Percentiles rank a stretch among this genome's conserved stretches.
Conservation (phyloP, 768 basidiomycete species). For the Psilocybe sp. region DNA sequence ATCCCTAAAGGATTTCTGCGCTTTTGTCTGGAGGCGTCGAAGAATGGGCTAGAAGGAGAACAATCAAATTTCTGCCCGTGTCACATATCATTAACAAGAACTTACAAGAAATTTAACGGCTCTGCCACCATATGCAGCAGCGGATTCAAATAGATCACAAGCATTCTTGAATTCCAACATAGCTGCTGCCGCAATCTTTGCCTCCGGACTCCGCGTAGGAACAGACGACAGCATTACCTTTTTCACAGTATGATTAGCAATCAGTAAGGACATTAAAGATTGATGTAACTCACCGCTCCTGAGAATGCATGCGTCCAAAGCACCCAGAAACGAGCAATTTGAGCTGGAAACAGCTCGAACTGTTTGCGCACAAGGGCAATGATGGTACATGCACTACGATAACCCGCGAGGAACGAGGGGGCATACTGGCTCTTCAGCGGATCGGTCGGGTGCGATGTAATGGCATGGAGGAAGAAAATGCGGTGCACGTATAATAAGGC, state of each 20-base stretch:
- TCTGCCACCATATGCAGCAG: conserved; percentile 61
- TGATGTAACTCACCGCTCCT: conserved; percentile 43
- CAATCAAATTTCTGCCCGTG: not conserved
- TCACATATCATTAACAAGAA: conserved; percentile 4
- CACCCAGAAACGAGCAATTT: conserved; percentile 68
- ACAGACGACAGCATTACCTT: conserved; percentile 78
- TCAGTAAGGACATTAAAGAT: conserved; percentile 1
- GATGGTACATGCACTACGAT: conserved; percentile 62
- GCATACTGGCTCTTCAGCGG: conserved; percentile 69
- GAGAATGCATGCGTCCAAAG: conserved; percentile 74
- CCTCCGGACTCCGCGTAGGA: conserved; percentile 65
- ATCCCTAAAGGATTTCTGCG: conserved; percentile 49
- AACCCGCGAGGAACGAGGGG: conserved; percentile 66
- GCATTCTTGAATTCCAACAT: conserved; percentile 62
- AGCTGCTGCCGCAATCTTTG: conserved; percentile 70
- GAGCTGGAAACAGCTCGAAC: conserved; percentile 49
- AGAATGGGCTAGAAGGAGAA: conserved; percentile 56
- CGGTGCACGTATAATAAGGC: conserved; percentile 75
- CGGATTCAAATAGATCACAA: conserved; percentile 61
- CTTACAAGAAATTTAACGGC: conserved; percentile 69
- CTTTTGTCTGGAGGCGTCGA: conserved; percentile 58
- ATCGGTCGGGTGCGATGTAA: conserved; percentile 59
- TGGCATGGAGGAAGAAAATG: conserved; percentile 73
- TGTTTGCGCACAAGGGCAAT: conserved; percentile 45
- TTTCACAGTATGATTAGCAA: not conserved